These are phyloP conservation scores for Viridothelium virens DNA, from an alignment of 495 filamentous ascomycete genomes.

Conservation along the genomic window DNA sequence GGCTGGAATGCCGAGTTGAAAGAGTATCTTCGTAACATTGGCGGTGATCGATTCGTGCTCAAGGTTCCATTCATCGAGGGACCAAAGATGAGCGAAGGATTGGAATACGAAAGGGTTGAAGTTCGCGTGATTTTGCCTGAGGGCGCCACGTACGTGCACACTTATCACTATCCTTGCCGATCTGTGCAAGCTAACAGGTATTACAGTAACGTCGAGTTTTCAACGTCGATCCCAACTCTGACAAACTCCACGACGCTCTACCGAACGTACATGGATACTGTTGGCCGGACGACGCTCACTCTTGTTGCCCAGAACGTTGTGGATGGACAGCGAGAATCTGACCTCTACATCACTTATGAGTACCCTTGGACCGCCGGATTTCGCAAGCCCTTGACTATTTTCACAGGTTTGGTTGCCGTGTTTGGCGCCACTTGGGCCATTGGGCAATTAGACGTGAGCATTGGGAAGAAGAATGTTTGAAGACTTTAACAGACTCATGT, in stretches of 20 bases:
- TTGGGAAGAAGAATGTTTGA: slow-evolving; percentile 35
- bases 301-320: slow-evolving; percentile 78
- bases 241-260: slow-evolving; percentile 51
- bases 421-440: slow-evolving; percentile 71
- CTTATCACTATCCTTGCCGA: neutral
- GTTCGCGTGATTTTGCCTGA: slow-evolving; percentile 83
- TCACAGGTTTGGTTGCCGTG: slow-evolving; percentile 61
- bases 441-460: slow-evolving; percentile 67
- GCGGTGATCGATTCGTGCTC: slow-evolving; percentile 64
- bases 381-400: slow-evolving; percentile 79
- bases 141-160: slow-evolving; percentile 66
- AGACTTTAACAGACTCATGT: slow-evolving; percentile 13
- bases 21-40: slow-evolving; percentile 59
- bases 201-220: slow-evolving; percentile 58
- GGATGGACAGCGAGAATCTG: slow-evolving; percentile 74
- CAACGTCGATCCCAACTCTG: slow-evolving; percentile 52
- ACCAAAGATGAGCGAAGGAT: slow-evolving; percentile 70
- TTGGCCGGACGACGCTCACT: slow-evolving; percentile 75
- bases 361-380: slow-evolving; percentile 66
- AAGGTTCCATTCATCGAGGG: slow-evolving; percentile 96
- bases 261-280: slow-evolving; percentile 88
- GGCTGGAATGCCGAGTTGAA: slow-evolving; percentile 86
- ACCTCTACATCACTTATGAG: slow-evolving; percentile 79
- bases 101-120: slow-evolving; percentile 75
- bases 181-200: slow-evolving; percentile 25